Evolutionary conservation across 768 basidiomycete genomes (phyloP).

Genomic region (Rhodotorula taiwanensis): DNA sequence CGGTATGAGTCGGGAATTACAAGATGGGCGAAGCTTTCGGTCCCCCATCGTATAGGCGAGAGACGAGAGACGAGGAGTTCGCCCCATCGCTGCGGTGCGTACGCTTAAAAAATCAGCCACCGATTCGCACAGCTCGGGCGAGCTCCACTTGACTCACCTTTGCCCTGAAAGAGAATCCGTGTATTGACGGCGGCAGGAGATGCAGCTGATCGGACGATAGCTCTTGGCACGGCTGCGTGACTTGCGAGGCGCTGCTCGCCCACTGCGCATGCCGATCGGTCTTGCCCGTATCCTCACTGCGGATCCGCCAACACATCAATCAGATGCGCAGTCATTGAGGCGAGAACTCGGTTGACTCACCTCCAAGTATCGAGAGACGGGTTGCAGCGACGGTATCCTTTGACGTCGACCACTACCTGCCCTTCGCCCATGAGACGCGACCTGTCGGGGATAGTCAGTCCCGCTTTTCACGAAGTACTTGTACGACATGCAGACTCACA

Average conservation of each 20-base stretch:
- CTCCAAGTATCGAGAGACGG: slow-evolving; percentile 5
- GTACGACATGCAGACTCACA: not conserved
- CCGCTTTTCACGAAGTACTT: too few species aligned
- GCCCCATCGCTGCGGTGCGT: slow-evolving; percentile 4
- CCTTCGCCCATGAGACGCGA: not conserved
- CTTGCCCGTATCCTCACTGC: slow-evolving; percentile 3
- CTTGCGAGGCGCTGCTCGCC: not conserved
- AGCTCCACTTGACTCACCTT: not conserved
- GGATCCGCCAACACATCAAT: not conserved
- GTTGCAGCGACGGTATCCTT: slow-evolving; percentile 1
- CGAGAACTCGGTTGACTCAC: not conserved
- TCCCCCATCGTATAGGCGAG: not conserved
- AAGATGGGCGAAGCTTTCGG: slow-evolving; percentile 6
- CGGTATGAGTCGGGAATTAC: slow-evolving; percentile 14
- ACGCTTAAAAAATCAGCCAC: not conserved
- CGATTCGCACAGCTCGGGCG: too few species aligned
- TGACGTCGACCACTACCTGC: not conserved
- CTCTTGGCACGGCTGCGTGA: not conserved
- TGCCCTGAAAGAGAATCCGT: slow-evolving; percentile 5
- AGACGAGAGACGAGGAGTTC: slow-evolving; percentile 12
- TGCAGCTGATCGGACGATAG: not conserved
- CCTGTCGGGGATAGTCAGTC: not conserved
- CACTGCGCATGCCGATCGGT: not conserved
- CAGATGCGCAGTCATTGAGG: not conserved
- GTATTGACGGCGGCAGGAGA: not conserved